Conservation (phyloP, 768 basidiomycete genomes). For the Butyriboletus loyo region DNA sequence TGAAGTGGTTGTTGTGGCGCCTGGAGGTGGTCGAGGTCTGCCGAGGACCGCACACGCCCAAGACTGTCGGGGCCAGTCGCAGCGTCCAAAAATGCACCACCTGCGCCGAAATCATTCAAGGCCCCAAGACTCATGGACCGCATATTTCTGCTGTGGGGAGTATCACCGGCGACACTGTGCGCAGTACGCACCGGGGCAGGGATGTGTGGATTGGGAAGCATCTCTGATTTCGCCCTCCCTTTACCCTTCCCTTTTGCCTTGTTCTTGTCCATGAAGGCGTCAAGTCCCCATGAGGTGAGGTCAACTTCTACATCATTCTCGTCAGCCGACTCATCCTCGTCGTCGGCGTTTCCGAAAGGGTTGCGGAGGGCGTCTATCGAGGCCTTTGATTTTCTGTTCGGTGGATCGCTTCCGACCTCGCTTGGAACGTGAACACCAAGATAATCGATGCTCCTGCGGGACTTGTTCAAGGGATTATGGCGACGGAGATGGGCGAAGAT, state of each 20-base stretch:
- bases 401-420: constrained; percentile 52
- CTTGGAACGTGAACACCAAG: constrained; percentile 66
- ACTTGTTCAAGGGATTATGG: constrained; percentile 45
- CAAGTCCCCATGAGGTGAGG: constrained; percentile 80
- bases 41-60: constrained; percentile 56
- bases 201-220: constrained; percentile 46
- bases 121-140: constrained; percentile 69
- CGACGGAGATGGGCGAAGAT: constrained; percentile 79
- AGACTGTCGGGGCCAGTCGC: constrained; percentile 26
- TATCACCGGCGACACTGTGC: constrained; percentile 42
- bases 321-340: constrained; percentile 48
- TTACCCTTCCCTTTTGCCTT: constrained; percentile 45
- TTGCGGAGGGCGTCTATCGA: constrained; percentile 68
- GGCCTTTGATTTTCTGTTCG: constrained; percentile 47
- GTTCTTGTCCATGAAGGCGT: constrained; percentile 70
- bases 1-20: constrained; percentile 38
- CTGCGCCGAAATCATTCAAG: constrained; percentile 50
- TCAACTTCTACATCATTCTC: constrained; percentile 67
- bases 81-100: constrained; percentile 46
- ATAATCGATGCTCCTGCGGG: constrained; percentile 59
- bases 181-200: constrained; percentile 37
- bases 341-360: constrained; percentile 68
- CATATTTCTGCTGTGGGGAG: constrained; percentile 40
- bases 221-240: constrained; percentile 34
- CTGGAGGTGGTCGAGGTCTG: constrained; percentile 51